Evolutionary conservation across 140 eudicot species (phyloP), one percentile per base, ranked within the genome.

Genomic region (Erigeron philadelphicus): DNA sequence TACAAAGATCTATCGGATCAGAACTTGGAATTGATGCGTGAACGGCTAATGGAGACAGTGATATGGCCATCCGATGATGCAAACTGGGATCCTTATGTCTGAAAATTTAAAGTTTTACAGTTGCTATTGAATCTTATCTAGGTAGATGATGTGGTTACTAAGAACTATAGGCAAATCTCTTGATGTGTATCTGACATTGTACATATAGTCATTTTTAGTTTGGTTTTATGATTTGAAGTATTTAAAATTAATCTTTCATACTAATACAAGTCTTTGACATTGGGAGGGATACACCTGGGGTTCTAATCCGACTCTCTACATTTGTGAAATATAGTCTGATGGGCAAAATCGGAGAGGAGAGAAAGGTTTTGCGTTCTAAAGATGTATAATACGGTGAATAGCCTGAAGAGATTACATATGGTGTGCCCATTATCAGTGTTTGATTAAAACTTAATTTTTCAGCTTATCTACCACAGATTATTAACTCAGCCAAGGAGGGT

Each of bases 11-110:
- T 92, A 61, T 86, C 98, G 0, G 95, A 92, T 72, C 88, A 93
- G 75, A 93, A 93, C 73, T 68, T 92, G 80, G 96, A 82, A 76
- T 81, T 93, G 86, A 84, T 93, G 98, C 98, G 98, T 13, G 96
- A 89, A 70, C 83, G 96, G 38, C 88, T 93, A 35, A 64, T 83
- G 76, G 90, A 86, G 80, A 93, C 98, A 11, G 88, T 89, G 64
- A 76, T 84, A 45, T 93, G 96, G 98, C 96, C 98, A 0, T 79
- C 96, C 0, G 95, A 89, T 45, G 98, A 93, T 71, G 67, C 91
- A 31, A 84, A 82, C 56, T 79, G 84, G 44, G 96, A 86, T 66
- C 82, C 41, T 54, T 79, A 64, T 43, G 78, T 79, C 45, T 83
- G 57, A 79, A 41, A 54, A 49, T 41, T 55, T 67, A 13, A 43